Percentiles rank a stretch among this genome's conserved stretches.
These are phyloP conservation scores for Paraconiothyrium brasiliense DNA, from an alignment of 2,329 filamentous ascomycete genomes.

Conservation along the genomic window DNA sequence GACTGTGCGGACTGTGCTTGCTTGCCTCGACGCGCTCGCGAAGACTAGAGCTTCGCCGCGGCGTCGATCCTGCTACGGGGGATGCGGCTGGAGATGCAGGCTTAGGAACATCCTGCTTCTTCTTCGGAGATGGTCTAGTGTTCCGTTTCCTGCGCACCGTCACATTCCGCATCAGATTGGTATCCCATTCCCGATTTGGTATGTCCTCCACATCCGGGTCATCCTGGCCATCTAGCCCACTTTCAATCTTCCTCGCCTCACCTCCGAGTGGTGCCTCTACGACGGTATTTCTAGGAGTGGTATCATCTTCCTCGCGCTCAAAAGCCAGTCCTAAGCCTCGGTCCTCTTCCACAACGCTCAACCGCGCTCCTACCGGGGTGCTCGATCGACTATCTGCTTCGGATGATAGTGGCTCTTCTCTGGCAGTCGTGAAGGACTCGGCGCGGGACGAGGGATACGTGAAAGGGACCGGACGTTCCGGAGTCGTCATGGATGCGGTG, in stretches of 20 bases:
- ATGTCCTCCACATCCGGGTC: conserved; percentile 34
- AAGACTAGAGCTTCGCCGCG: conserved; percentile 37
- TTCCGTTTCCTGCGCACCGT: conserved; percentile 50
- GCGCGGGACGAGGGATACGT: conserved; percentile 54
- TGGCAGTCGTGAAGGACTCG: conserved; percentile 58
- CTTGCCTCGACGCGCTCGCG: conserved; percentile 46
- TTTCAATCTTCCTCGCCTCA: conserved; percentile 24
- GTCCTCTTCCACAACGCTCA: conserved; percentile 44
- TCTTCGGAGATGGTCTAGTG: conserved; percentile 35
- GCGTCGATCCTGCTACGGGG: conserved; percentile 30
- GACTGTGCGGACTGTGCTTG: conserved; percentile 42
- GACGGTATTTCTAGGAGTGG: conserved; percentile 42
- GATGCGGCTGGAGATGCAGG: conserved; percentile 32
- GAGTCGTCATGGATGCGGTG: conserved; percentile 29
- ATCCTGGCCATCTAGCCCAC: conserved; percentile 28
- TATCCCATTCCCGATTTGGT: conserved; percentile 52
- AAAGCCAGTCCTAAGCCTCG: conserved; percentile 48
- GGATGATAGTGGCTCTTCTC: conserved; percentile 51
- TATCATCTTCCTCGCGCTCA: conserved; percentile 41
- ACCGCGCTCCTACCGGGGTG: conserved; percentile 38
- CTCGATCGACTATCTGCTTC: conserved; percentile 43
- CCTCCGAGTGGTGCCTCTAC: conserved; percentile 15
- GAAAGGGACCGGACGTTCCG: conserved; percentile 38
- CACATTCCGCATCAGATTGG: conserved; percentile 53
- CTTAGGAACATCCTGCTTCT: conserved; percentile 17